These are phyloP conservation scores for Neofusicoccum sp. DNA, from an alignment of 2,329 filamentous ascomycete species.

Conservation along the genomic window DNA sequence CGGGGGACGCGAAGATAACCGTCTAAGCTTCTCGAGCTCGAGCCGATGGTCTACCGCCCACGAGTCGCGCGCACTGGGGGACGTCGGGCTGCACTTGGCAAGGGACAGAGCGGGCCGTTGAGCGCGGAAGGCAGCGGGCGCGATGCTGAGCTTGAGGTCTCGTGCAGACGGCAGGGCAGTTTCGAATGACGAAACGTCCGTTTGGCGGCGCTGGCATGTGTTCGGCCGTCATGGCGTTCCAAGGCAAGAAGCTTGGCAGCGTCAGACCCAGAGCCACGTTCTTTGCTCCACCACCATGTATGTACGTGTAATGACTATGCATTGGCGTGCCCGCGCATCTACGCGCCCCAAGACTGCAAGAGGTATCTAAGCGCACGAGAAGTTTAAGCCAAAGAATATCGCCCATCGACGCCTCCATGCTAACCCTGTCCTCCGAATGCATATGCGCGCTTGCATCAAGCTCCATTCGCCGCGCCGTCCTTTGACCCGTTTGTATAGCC, in stretches of 20 bases:
- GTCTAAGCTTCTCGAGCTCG: conserved; percentile 3
- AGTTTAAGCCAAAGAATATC: background rate
- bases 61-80: no score
- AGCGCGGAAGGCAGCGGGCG: background rate
- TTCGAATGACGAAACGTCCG: conserved; percentile 10
- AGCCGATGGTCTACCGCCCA: no score
- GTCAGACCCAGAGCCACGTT: background rate
- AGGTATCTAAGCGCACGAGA: conserved; percentile 11
- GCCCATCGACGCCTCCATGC: background rate
- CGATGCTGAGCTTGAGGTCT: background rate
- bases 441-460: conserved; percentile 18
- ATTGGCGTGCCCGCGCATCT: conserved; percentile 7
- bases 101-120: background rate
- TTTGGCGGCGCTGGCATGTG: conserved; percentile 1
- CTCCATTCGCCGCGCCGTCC: conserved; percentile 23
- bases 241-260: conserved; percentile 15
- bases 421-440: background rate
- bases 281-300: background rate
- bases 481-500: conserved; percentile 25
- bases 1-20: conserved; percentile 18
- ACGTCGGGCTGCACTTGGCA: background rate
- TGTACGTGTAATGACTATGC: background rate
- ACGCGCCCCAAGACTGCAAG: background rate
- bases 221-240: background rate
- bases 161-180: background rate